Percentiles rank a stretch among this genome's conserved stretches.
Conservation (phyloP, 805 yeast species). For the Candida silvicultrix region DNA sequence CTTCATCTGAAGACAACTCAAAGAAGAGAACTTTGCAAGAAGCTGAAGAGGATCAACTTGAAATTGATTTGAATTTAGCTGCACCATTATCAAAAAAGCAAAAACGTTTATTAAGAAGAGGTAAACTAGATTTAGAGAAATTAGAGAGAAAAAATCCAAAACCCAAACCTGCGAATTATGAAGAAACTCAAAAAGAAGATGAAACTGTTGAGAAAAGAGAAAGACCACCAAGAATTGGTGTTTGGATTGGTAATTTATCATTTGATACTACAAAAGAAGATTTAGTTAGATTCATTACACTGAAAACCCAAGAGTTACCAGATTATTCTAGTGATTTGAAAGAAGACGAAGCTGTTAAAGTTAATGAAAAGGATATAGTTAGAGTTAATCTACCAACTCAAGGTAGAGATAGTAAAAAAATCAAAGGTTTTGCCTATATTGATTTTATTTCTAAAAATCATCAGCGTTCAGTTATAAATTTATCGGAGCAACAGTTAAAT, state of each 20-base stretch:
- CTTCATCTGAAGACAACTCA: not conserved
- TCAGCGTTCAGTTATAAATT: conserved; percentile 52
- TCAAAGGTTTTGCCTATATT: conserved; percentile 84
- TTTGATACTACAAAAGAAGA: conserved; percentile 80
- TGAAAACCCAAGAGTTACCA: conserved; percentile 43
- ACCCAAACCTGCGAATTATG: conserved; percentile 18
- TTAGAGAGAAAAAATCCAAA: conserved; percentile 24
- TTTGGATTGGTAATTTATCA: conserved; percentile 92
- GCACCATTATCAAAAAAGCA: conserved; percentile 90
- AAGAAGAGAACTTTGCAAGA: conserved; percentile 14
- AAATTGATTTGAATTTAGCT: conserved; percentile 61
- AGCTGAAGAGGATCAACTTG: conserved; percentile 38
- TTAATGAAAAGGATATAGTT: conserved; percentile 54
- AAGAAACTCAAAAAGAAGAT: conserved; percentile 32
- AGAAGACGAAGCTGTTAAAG: conserved; percentile 27
- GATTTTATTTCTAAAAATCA: conserved; percentile 64
- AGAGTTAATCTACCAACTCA: conserved; percentile 78
- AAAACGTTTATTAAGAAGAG: conserved; percentile 76
- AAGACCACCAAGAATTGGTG: conserved; percentile 51
- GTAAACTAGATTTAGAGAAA: conserved; percentile 57
- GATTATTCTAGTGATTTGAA: conserved; percentile 20
- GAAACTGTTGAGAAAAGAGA: conserved; percentile 29
- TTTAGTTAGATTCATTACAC: conserved; percentile 52
- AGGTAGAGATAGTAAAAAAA: conserved; percentile 49
- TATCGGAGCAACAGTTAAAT: conserved; percentile 68